These are phyloP conservation scores for Talaromyces atroroseus DNA, from an alignment of 2,329 filamentous ascomycete species.

Conservation along the genomic window DNA sequence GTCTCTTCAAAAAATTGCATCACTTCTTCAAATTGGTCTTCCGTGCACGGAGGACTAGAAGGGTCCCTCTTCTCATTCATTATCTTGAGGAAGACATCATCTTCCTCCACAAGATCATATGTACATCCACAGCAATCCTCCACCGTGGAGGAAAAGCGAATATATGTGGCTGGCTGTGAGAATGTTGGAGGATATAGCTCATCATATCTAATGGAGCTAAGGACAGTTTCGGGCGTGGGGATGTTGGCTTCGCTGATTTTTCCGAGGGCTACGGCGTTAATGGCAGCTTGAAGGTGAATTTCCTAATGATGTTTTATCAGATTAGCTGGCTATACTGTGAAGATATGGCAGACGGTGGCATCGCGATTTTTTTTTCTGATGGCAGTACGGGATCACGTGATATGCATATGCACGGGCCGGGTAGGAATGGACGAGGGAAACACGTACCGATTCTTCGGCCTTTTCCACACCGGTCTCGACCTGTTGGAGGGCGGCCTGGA, in stretches of 20 bases:
- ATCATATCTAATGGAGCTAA: constrained; percentile 73
- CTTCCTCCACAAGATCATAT: constrained; percentile 93
- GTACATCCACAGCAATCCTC: constrained; percentile 86
- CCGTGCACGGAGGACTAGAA: constrained; percentile 60
- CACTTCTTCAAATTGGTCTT: constrained; percentile 87
- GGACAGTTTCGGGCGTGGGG: constrained; percentile 60
- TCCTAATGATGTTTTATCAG: constrained; percentile 55
- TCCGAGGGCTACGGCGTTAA: constrained; percentile 57
- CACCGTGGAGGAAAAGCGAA: constrained; percentile 95
- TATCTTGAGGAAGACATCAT: constrained; percentile 75
- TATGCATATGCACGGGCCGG: constrained; percentile 26
- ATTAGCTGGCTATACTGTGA: not conserved
- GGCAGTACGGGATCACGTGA: constrained; percentile 22
- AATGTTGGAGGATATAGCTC: constrained; percentile 75
- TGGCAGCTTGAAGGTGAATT: constrained; percentile 88
- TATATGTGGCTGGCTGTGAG: constrained; percentile 83
- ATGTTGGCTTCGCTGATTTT: constrained; percentile 61
- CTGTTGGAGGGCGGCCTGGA: constrained; percentile 72
- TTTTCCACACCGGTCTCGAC: constrained; percentile 97
- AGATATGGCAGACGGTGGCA: not conserved
- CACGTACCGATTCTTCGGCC: constrained; percentile 91
- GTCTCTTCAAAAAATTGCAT: constrained; percentile 95
- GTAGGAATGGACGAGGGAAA: constrained; percentile 24
- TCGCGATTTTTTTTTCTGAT: constrained; percentile 9
- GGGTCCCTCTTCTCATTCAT: constrained; percentile 72